A percentile compares a stretch with the other conserved stretches of the same genome.
Evolutionary conservation across 495 filamentous ascomycete species (phyloP).

Genomic region (Extremus antarcticus): DNA sequence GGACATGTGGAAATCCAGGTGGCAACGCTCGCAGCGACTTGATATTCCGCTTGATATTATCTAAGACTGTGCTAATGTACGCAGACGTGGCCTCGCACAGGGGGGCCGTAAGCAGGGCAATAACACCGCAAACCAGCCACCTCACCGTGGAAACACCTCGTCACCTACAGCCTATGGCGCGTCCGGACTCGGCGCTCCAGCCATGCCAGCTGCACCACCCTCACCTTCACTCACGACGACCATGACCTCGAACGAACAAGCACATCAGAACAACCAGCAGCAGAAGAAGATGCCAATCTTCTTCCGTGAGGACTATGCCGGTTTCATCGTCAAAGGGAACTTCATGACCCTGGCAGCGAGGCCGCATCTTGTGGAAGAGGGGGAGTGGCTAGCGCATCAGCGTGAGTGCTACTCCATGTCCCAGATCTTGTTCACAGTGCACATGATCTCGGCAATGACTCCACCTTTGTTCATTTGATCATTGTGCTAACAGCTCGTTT

Average conservation of each 20-base stretch:
- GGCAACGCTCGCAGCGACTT: not conserved
- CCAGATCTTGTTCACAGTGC: not conserved
- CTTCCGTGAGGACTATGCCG: constrained; percentile 69
- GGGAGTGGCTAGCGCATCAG: constrained; percentile 92
- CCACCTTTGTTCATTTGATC: not conserved
- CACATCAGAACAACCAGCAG: constrained; percentile 6
- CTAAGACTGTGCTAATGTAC: not conserved
- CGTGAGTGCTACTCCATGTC: constrained; percentile 42
- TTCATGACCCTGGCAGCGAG: constrained; percentile 89
- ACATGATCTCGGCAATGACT: not conserved
- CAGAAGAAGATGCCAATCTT: constrained; percentile 50
- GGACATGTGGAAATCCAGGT: not conserved
- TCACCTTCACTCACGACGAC: constrained; percentile 23
- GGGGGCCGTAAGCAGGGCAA: not conserved
- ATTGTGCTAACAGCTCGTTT: constrained; percentile 16
- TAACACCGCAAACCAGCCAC: constrained; percentile 7
- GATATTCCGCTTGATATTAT: not conserved
- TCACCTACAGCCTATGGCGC: constrained; percentile 35
- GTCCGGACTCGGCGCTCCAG: constrained; percentile 30
- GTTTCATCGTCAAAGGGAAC: constrained; percentile 86
- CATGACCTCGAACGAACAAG: constrained; percentile 17
- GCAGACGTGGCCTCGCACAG: not conserved
- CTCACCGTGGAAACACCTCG: constrained; percentile 12
- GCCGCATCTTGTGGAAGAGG: constrained; percentile 77
- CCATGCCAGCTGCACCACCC: constrained; percentile 8